Base-by-base conservation (phyloP, 2,329 filamentous ascomycete species). In the Trichoderma afroharzianum region DNA sequence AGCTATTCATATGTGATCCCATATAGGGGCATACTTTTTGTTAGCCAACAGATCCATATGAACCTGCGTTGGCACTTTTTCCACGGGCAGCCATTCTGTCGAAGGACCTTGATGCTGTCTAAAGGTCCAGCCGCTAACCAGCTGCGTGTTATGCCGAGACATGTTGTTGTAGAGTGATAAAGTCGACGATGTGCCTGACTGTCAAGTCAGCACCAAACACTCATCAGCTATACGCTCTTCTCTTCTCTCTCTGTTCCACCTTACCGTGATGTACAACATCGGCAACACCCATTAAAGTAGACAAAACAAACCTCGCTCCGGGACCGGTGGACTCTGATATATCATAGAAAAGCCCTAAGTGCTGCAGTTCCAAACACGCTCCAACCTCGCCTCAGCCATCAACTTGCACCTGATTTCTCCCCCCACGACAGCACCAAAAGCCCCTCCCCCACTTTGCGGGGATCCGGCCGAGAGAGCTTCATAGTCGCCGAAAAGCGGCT, bases 31-130 rank as follows among this genome's bases (percentile, higher is more conserved):
- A 55, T 76, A 82, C 80, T 77, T 79, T 8, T 79, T 77, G 66
- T 81, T 80, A 12, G 77, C 79, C 24, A 82, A 58, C 6, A 84
- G 76, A 63, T 83, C 82, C 14, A 81, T 72, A 63, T 83, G 82
- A 36, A 83, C 76, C 68, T 81, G 78, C 28, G 76, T 81, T 39
- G 82, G 82, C 15, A 83, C 75, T 2, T 72, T 76, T 18, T 73
- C 68, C 3, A 82, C 81, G 0, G 80, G 77, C 9, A 81, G 74
- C 81, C 81, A 83, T 39, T 75, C 62, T 11, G 76, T 71, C 4
- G 77, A 78, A 30, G 73, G 61, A 14, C 74, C 74, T n/a, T 75
- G 74, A 6, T 72, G 64, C 30, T 79, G 76, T 39, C 75, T 77
- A 59, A 78, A 76, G 18, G 69, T 68, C 78, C 78, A 79, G 64